Base-by-base conservation (phyloP, 2,329 filamentous ascomycete species). In the Sphaerulina vaccinii region DNA sequence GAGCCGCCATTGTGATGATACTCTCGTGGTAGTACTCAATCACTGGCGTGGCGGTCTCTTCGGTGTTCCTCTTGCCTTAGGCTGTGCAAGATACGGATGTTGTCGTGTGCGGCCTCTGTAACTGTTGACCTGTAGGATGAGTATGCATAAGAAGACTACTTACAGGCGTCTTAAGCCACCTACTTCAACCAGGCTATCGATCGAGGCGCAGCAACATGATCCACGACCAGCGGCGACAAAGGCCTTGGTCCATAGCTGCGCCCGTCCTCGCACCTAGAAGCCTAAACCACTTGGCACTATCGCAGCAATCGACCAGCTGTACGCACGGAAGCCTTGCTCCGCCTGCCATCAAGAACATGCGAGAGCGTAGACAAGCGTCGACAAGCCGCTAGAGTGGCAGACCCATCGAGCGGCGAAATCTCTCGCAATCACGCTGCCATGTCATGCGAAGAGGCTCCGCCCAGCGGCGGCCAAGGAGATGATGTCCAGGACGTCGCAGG, bases 1-100 rank as follows among this genome's bases (percentile, higher is more conserved):
- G 55, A 46, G 43, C 56, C 44, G 57, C 57, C 57, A 59, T 59
- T 19, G 41, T 52, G 47, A 38, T 38, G 38, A 5, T 18, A 27
- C 32, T 21, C 9, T 48, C 44, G 15, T 15, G 18, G 35, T 39
- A 22, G 22, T 16, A 11, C 21, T n/a, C 15, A 13, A 15, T 35
- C 29, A 39, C 49, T 38, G 8, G 27, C 15, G 24, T 41, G 24
- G 38, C 15, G 29, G 35, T 32, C 18, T 49, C 32, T 27, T 29
- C 35, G n/a, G 21, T 18, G 33, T 23, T 32, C 44, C 9, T 3
- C n/a, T 32, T 53, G 51, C 51, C 44, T 44, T 16, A 41, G 29
- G 39, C 19, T 24, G 32, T 47, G 15, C 21, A 38, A 18, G 35
- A 33, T 33, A 27, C 21, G 3, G 32, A n/a, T 33, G 42, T 9